Evolutionary conservation across 306 rosid species (phyloP), one percentile per base, ranked within the genome.

Genomic region (Abrus pulchellus): DNA sequence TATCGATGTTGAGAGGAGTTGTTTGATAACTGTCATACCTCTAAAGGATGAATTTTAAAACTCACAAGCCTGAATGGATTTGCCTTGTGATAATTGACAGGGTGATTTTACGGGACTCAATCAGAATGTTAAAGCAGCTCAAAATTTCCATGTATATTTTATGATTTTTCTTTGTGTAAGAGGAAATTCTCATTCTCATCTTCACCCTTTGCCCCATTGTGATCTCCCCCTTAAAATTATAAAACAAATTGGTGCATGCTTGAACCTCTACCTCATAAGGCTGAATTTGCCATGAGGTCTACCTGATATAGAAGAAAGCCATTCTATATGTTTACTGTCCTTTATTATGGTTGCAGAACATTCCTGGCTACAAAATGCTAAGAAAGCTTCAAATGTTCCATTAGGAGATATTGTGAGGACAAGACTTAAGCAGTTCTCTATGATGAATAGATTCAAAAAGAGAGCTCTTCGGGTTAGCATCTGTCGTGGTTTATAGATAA

Each of bases 361-460:
- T 90, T 80, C 99, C 53, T 96, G 99, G 99, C 85, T 96, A 71
- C 99, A 92, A 62, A 96, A 93, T 84, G 94, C 98, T 27, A 93
- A 96, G 86, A 96, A 92, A 87, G 97, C 98, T 80, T 86, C 99
- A 33, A 93, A 96, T 74, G 97, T 96, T 81, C 99, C 99, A 29
- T 86, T 96, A 13, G 97, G 97, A 66, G 99, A 96, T 86, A 96
- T 96, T 36, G 99, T 96, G 84, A 88, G 99, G 81, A 76, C 95
- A 84, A 93, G 99, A 74, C 99, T 96, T 49, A 96, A 74, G 88
- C 99, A 96, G 83, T 96, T 96, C 88, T 96, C 99, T 38, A 87
- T 91, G 68, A 96, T 96, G 99, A 96, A 96, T 82, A 89, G 98
- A 86, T 96, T 96, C 90, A 96, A 96, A 86, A 96, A 96, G 94